These are phyloP conservation scores for Metschnikowia cubensis DNA, from an alignment of 805 yeast species.

Conservation along the genomic window DNA sequence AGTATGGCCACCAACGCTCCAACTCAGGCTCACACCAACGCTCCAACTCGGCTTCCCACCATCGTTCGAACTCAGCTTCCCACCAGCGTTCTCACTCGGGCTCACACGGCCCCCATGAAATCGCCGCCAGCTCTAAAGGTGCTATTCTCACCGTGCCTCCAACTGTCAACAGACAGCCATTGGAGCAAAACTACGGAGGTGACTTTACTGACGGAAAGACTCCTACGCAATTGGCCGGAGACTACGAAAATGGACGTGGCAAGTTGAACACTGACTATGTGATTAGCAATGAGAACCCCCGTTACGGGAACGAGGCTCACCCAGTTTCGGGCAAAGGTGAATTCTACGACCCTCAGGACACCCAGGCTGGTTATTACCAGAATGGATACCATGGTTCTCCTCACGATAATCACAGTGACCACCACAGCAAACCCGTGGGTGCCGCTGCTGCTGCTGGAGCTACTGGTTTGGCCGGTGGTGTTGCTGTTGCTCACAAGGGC, in stretches of 20 bases:
- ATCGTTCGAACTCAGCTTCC: conserved; percentile 1
- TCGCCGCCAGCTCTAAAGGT: conserved; percentile 19
- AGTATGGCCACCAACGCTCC: not conserved
- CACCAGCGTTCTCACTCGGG: conserved; percentile 1
- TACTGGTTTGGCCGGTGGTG: conserved; percentile 14
- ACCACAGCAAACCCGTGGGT: conserved; percentile 7
- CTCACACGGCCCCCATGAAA: conserved; percentile 4
- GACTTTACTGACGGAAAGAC: conserved; percentile 32
- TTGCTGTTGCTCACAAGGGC: conserved; percentile 10
- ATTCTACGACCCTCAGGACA: conserved; percentile 34
- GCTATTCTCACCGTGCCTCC: conserved; percentile 31
- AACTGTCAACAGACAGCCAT: conserved; percentile 24
- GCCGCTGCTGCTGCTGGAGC: conserved; percentile 12
- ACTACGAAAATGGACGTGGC: not conserved
- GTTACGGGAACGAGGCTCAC: conserved; percentile 29
- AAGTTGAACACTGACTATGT: conserved; percentile 5
- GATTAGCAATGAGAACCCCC: conserved; percentile 23
- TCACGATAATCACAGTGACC: not conserved
- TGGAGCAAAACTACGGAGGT: conserved; percentile 27
- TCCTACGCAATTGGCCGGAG: conserved; percentile 23
- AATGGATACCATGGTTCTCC: conserved; percentile 1
- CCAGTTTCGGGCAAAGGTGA: conserved; percentile 27
- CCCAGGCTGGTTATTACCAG: conserved; percentile 31
- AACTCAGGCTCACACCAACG: not conserved
- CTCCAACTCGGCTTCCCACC: conserved; percentile 1